These are phyloP conservation scores for Chrysochromulina parva DNA, from an alignment of 78 protist species.

Conservation along the genomic window DNA sequence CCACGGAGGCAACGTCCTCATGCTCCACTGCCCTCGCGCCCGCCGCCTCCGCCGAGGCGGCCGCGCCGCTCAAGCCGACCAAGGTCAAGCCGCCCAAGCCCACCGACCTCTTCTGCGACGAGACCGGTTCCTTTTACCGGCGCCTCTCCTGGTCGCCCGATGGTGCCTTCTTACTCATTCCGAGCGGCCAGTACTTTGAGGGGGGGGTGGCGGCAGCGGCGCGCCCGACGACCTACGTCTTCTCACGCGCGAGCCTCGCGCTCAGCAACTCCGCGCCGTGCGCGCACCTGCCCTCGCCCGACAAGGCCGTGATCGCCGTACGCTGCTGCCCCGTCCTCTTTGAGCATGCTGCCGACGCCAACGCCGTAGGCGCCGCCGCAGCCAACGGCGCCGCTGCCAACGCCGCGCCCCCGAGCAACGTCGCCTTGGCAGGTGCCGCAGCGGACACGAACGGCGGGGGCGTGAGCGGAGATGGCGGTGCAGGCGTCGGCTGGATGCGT, in stretches of 20 bases:
- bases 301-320: conserved; percentile 8
- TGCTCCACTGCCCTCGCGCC: too few relatives aligned
- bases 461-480: too few relatives aligned
- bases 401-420: background rate
- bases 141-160: conserved; percentile 47
- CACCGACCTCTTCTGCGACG: conserved; percentile 3
- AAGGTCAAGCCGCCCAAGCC: too few relatives aligned
- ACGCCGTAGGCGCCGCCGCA: background rate
- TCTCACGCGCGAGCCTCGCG: too few relatives aligned
- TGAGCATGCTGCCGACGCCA: background rate
- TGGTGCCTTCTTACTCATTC: background rate
- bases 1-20: too few relatives aligned
- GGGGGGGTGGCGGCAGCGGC: too few relatives aligned
- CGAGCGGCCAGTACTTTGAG: background rate
- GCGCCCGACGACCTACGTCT: too few relatives aligned
- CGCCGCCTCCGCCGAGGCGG: too few relatives aligned
- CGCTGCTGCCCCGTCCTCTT: conserved; percentile 23
- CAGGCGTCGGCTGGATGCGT: background rate
- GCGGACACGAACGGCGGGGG: background rate
- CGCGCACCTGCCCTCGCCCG: background rate
- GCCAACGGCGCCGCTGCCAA: background rate
- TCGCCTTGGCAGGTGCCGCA: too few relatives aligned
- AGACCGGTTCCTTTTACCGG: background rate
- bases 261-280: background rate
- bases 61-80: too few relatives aligned